A percentile compares a stretch with the other conserved stretches of the same genome.
phyloP scores from a whole-genome alignment of 805 yeast species.

The Ogataea paradorogensis region DNA sequence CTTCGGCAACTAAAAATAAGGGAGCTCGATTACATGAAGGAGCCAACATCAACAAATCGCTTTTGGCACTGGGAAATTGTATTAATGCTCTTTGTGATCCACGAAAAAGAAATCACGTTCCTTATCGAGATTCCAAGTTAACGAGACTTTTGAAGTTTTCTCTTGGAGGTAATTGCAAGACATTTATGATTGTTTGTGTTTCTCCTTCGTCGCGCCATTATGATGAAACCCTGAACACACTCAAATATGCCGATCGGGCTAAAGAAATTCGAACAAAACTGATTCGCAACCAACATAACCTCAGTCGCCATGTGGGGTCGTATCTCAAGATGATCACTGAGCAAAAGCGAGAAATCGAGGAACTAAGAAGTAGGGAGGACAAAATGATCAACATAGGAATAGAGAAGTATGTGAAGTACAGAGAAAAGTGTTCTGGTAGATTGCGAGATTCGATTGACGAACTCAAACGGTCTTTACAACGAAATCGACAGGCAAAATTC shows the following conservation, averaged over 20 bases:
- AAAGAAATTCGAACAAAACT: conserved; percentile 85
- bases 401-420: conserved; percentile 32
- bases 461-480: conserved; percentile 39
- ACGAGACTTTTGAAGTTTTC: conserved; percentile 86
- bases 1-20: conserved; percentile 80
- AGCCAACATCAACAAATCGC: conserved; percentile 86
- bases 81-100: conserved; percentile 86
- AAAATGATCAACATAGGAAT: conserved; percentile 39
- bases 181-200: conserved; percentile 94
- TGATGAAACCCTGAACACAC: conserved; percentile 88
- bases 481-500: conserved; percentile 44
- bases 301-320: conserved; percentile 81
- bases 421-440: conserved; percentile 39
- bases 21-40: conserved; percentile 86
- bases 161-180: conserved; percentile 89
- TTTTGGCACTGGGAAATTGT: conserved; percentile 89
- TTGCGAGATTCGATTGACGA: conserved; percentile 42
- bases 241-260: conserved; percentile 89
- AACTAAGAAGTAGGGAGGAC: conserved; percentile 54
- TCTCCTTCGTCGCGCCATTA: conserved; percentile 85
- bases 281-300: conserved; percentile 66
- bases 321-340: conserved; percentile 81
- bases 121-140: conserved; percentile 86
- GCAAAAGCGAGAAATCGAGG: conserved; percentile 71
- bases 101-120: conserved; percentile 67